Conservation (phyloP, 192 early-diverging fungal genomes). For the Glomus cerebriforme region DNA sequence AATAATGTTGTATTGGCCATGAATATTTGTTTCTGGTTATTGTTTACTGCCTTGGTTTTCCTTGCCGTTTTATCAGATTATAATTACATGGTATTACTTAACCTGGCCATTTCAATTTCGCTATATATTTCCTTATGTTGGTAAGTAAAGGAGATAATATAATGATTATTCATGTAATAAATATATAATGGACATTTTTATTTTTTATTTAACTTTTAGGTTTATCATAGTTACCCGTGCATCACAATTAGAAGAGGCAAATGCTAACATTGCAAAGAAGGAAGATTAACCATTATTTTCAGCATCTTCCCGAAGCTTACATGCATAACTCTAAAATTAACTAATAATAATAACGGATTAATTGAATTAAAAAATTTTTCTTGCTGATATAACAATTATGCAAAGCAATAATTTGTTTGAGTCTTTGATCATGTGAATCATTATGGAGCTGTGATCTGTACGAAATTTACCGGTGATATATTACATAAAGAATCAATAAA, state of each 20-base stretch:
- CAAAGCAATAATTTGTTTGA: too few species aligned
- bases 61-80: constrained; percentile 1
- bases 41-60: neutral
- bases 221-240: neutral
- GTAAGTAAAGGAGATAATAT: neutral
- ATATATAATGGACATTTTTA: neutral
- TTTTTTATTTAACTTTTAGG: neutral
- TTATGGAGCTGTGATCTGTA: too few species aligned
- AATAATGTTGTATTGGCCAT: constrained; percentile 18
- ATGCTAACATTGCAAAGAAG: neutral
- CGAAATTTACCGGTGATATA: too few species aligned
- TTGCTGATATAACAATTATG: too few species aligned
- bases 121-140: constrained; percentile 3
- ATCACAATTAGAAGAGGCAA: constrained; percentile 15
- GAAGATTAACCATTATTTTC: neutral
- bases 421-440: too few species aligned
- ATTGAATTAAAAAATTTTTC: too few species aligned
- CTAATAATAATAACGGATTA: too few species aligned
- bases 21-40: constrained; percentile 17
- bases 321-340: too few species aligned
- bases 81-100: neutral
- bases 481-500: too few species aligned
- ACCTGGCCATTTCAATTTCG: neutral
- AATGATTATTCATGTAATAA: neutral
- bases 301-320: too few species aligned